A percentile compares a stretch with the other conserved stretches of the same genome.
Conservation (phyloP, 768 basidiomycete species). For the Serendipita indica region DNA sequence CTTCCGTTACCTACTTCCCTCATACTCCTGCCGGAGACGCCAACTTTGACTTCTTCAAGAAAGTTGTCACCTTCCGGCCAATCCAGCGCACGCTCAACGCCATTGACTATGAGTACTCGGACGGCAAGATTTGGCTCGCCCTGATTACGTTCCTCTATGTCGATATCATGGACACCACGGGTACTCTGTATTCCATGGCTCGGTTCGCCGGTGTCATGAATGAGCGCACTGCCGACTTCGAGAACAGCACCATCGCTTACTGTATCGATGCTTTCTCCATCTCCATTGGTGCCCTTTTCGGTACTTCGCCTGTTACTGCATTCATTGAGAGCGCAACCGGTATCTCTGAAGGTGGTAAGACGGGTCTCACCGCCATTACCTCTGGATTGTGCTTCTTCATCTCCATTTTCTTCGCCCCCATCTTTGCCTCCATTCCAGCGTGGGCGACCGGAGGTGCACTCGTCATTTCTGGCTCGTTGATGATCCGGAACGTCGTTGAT, state of each 20-base stretch:
- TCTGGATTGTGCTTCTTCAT: conserved; percentile 67
- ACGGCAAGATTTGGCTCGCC: conserved; percentile 74
- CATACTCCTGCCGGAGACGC: conserved; percentile 50
- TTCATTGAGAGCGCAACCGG: conserved; percentile 58
- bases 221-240: conserved; percentile 73
- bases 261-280: conserved; percentile 72
- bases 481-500: conserved; percentile 74
- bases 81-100: conserved; percentile 47
- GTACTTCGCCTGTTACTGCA: conserved; percentile 68
- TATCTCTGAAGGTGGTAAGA: conserved; percentile 67
- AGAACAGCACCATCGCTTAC: conserved; percentile 64
- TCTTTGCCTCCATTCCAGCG: conserved; percentile 72
- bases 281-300: conserved; percentile 65
- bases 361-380: conserved; percentile 63
- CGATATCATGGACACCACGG: conserved; percentile 29
- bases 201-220: conserved; percentile 82
- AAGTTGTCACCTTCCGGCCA: conserved; percentile 63
- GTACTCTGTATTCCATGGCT: conserved; percentile 82
- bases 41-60: conserved; percentile 71
- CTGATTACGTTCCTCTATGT: conserved; percentile 59
- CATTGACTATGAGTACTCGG: conserved; percentile 36
- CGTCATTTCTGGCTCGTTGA: conserved; percentile 73
- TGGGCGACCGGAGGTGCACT: conserved; percentile 84
- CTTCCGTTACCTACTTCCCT: conserved; percentile 69
- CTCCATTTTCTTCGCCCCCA: conserved; percentile 75